Percentiles rank a stretch among this genome's conserved stretches.
These are phyloP conservation scores for Podaxis sp. DNA, from an alignment of 768 basidiomycete species.

Conservation along the genomic window DNA sequence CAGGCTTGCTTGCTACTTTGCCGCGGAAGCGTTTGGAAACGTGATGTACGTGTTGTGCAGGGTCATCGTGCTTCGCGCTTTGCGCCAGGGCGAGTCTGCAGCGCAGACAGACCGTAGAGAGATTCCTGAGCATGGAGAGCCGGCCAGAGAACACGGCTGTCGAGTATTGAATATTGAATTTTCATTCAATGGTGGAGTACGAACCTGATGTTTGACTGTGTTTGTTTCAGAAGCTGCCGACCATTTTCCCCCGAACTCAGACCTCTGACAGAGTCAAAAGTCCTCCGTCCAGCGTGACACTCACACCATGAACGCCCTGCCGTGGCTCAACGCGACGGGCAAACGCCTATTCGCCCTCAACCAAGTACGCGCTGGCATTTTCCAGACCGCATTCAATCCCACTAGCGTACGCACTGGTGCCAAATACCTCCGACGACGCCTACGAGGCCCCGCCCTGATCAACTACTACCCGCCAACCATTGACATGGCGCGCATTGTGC, in stretches of 20 bases:
- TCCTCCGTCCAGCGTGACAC: conserved; percentile 21
- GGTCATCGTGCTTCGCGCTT: background rate
- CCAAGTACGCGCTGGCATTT: conserved; percentile 69
- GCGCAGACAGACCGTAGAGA: background rate
- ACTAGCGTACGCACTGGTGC: conserved; percentile 79
- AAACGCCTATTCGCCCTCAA: conserved; percentile 57
- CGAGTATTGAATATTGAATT: background rate
- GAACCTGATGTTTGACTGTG: background rate
- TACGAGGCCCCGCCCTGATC: conserved; percentile 85
- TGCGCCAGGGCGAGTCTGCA: background rate
- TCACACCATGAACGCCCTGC: conserved; percentile 14
- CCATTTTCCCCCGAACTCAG: background rate
- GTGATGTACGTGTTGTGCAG: background rate
- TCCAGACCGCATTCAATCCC: conserved; percentile 90
- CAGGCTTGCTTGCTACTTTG: background rate
- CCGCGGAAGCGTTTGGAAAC: background rate
- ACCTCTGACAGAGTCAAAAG: background rate
- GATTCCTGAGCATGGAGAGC: background rate
- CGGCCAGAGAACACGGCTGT: background rate
- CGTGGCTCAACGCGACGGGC: conserved; percentile 10
- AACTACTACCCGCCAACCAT: conserved; percentile 76
- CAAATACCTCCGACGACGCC: conserved; percentile 82
- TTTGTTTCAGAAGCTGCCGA: background rate
- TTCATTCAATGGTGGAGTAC: background rate
- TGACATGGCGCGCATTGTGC: conserved; percentile 51